Evolutionary conservation across 805 yeast genomes (phyloP).

Genomic region (Candida coleopterorum): DNA sequence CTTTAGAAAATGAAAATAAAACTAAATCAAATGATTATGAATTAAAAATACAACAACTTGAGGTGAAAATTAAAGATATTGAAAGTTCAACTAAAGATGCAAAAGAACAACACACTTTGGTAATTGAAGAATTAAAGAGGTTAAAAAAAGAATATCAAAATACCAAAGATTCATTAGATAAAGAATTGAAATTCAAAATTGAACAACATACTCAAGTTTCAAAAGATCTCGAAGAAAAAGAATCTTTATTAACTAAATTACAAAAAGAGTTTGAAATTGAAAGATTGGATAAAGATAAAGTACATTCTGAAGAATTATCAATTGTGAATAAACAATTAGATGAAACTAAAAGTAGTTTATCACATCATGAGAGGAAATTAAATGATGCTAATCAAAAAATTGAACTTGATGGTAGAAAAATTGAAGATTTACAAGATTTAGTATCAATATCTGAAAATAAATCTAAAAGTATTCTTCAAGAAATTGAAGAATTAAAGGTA

Average conservation of each 20-base stretch:
- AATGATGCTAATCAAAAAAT: conserved; percentile 1
- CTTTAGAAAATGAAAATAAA: neutral
- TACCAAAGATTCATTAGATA: neutral
- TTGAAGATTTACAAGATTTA: conserved; percentile 2
- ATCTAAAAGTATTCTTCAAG: conserved; percentile 2
- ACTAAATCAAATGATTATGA: neutral
- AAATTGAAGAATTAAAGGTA: neutral
- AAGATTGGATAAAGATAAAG: neutral
- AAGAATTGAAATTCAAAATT: neutral
- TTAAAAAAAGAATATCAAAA: neutral
- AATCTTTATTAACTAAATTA: neutral
- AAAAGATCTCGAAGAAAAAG: conserved; percentile 1
- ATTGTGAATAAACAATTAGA: neutral
- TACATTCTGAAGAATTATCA: neutral
- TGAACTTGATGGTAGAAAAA: neutral
- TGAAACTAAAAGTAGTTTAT: neutral
- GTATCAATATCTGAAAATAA: conserved; percentile 4
- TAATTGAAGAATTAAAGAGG: neutral
- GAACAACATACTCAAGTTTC: conserved; percentile 1
- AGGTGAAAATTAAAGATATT: conserved; percentile 4
- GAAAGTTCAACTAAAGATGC: neutral
- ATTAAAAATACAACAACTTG: neutral
- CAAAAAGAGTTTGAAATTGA: conserved; percentile 2
- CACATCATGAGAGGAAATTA: neutral
- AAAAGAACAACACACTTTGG: neutral